Conservation (phyloP, 129 eudicot genomes). For the Dittrichia graveolens region DNA sequence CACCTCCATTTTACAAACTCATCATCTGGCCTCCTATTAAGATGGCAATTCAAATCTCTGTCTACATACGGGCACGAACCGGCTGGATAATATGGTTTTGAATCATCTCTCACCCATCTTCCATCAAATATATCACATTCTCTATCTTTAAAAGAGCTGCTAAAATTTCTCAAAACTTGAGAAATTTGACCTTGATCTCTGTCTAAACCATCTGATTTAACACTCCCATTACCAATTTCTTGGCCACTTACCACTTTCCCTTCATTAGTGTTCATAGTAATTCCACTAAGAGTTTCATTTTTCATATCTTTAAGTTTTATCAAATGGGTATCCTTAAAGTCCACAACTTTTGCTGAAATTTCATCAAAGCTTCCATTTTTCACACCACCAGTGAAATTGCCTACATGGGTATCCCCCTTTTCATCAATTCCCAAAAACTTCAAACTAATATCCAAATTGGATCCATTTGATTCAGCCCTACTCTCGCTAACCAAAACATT, state of each 20-base stretch:
- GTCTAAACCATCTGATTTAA: conserved; percentile 25
- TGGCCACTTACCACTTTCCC: conserved; percentile 27
- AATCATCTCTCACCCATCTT: conserved; percentile 82
- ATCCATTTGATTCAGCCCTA: conserved; percentile 36
- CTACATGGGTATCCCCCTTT: conserved; percentile 26
- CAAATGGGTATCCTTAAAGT: conserved; percentile 46
- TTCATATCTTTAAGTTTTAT: conserved; percentile 37
- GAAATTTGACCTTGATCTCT: conserved; percentile 12
- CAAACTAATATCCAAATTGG: conserved; percentile 26
- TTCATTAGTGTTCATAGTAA: conserved; percentile 24
- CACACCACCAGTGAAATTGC: background rate
- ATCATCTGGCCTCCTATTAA: conserved; percentile 71
- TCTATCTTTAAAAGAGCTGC: conserved; percentile 26
- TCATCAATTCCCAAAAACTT: conserved; percentile 33
- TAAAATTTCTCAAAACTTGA: conserved; percentile 24
- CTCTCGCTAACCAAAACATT: conserved; percentile 17
- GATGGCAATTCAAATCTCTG: conserved; percentile 73
- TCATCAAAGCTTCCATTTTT: conserved; percentile 34
- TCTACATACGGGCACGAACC: conserved; percentile 84
- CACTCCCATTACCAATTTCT: conserved; percentile 24
- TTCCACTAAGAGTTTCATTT: conserved; percentile 37
- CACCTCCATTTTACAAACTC: conserved; percentile 81
- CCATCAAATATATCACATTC: conserved; percentile 84
- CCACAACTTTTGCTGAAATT: conserved; percentile 22
- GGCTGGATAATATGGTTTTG: conserved; percentile 79